These are phyloP conservation scores for Citrus maxima DNA, from an alignment of 345 rosid species.

Conservation along the genomic window DNA sequence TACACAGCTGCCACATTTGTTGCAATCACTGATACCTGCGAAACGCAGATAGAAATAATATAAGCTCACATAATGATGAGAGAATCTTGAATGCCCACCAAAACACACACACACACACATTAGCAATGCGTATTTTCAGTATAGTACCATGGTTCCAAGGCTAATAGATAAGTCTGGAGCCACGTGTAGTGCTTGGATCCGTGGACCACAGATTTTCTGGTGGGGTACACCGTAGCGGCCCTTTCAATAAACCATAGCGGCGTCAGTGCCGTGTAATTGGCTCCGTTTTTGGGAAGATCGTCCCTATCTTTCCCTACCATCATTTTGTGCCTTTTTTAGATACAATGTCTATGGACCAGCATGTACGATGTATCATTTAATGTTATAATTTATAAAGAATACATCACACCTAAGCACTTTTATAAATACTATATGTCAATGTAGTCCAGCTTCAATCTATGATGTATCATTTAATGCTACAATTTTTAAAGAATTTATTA, in stretches of 20 bases:
- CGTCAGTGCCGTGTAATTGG: constrained; percentile 81
- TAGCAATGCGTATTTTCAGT: too few relatives aligned
- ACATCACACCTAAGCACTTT: too few relatives aligned
- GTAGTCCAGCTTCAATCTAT: too few relatives aligned
- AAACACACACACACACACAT: too few relatives aligned
- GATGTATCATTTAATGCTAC: too few relatives aligned
- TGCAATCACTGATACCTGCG: constrained; percentile 72
- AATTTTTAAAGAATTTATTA: too few relatives aligned
- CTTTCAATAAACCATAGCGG: constrained; percentile 89
- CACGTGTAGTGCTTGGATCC: constrained; percentile 69
- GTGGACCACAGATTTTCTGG: constrained; percentile 58
- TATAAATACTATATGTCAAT: too few relatives aligned
- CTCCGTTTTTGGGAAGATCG: constrained; percentile 73
- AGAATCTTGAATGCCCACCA: neutral
- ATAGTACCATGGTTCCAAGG: constrained; percentile 60
- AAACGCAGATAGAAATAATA: neutral
- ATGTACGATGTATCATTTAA: neutral
- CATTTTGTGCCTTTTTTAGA: neutral
- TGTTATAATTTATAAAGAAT: too few relatives aligned
- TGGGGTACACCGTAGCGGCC: constrained; percentile 80
- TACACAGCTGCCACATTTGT: constrained; percentile 79
- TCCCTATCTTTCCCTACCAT: constrained; percentile 60
- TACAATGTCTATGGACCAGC: too few relatives aligned
- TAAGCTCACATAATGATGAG: too few relatives aligned
- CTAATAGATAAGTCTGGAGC: constrained; percentile 74